Evolutionary conservation across 2,329 filamentous ascomycete genomes (phyloP).

Genomic region (Aspergillus eucalypticola): DNA sequence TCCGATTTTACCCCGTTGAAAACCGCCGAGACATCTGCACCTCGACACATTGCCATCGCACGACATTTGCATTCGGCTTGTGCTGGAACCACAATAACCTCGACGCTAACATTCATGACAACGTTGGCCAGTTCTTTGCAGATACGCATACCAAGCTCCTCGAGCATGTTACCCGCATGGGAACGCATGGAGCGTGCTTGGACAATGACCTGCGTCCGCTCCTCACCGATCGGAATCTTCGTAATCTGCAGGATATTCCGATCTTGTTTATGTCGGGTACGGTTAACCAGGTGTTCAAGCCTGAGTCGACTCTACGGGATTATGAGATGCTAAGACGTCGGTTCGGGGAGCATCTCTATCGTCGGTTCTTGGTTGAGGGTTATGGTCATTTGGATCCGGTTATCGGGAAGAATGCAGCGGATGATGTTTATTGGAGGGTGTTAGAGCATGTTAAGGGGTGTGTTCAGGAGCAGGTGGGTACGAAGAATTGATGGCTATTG

Average conservation of each 20-base stretch:
- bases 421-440: slow-evolving; percentile 20
- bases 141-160: slow-evolving; percentile 33
- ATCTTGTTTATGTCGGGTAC: slow-evolving; percentile 28
- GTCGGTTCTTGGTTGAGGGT: slow-evolving; percentile 22
- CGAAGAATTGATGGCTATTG: not conserved
- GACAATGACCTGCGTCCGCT: not conserved
- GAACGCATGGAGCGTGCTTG: slow-evolving; percentile 2
- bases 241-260: slow-evolving; percentile 18
- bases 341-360: slow-evolving; percentile 23
- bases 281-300: slow-evolving; percentile 29
- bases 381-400: slow-evolving; percentile 32
- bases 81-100: slow-evolving; percentile 41
- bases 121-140: slow-evolving; percentile 28
- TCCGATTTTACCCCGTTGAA: slow-evolving; percentile 39
- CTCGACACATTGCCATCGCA: slow-evolving; percentile 35
- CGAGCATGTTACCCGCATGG: slow-evolving; percentile 31
- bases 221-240: slow-evolving; percentile 14
- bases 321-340: slow-evolving; percentile 25
- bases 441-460: slow-evolving; percentile 6
- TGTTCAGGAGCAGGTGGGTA: not conserved
- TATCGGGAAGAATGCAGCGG: slow-evolving; percentile 22
- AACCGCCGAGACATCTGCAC: slow-evolving; percentile 31
- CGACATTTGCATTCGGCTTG: slow-evolving; percentile 36
- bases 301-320: slow-evolving; percentile 25
- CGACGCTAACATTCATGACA: slow-evolving; percentile 32